Base-by-base conservation (phyloP, 495 filamentous ascomycete genomes). In the Apiosordaria backusii region DNA sequence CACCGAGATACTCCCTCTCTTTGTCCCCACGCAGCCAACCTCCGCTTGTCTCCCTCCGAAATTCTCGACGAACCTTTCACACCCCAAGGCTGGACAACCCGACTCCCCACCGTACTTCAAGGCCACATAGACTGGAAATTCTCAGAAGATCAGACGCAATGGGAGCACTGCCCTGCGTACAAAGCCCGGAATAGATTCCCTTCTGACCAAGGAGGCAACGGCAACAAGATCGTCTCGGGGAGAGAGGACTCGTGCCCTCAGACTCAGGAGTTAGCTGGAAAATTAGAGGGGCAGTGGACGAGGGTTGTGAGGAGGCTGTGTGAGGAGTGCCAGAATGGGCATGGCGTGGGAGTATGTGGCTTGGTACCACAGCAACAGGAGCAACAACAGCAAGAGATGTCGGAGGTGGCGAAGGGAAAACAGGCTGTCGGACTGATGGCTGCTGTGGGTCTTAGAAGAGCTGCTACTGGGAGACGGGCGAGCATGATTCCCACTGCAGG, bases 41-140 rank as follows among this genome's bases (percentile, higher is more conserved):
- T 35, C 22, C 57, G 22, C 24, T 7, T n/a, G 1, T n/a, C 22
- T 3, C 16, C 16, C 0, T 24, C 0, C 4, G 18, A 60, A 4
- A 18, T 29, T 6, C 18, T 24, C 4, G 6, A 25, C 3, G 26
- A 25, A 18, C 16, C 19, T 2, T 26, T 25, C 57, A 60, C 57
- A 7, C 10, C 22, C 5, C 23, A 60, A 27, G 57, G 57, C 3
- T 60, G 16, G 19, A 27, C 19, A 9, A 25, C 26, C 7, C 57
- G 57, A 4, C 57, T 60, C 4, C 57, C 57, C 9, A 60, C 57
- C 10, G 57, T 60, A 1, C 24, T 60, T 5, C 57, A 60, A 60
- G 22, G 23, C 21, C 22, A 60, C 15, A 1, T 24, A 0, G 26
- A 60, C 24, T 60, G 57, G 57, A 60, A 18, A 6, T 19, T 23